Percentiles rank a stretch among this genome's conserved stretches.
These are phyloP conservation scores for Pichia sp. DNA, from an alignment of 1,139 yeast species.

Conservation along the genomic window DNA sequence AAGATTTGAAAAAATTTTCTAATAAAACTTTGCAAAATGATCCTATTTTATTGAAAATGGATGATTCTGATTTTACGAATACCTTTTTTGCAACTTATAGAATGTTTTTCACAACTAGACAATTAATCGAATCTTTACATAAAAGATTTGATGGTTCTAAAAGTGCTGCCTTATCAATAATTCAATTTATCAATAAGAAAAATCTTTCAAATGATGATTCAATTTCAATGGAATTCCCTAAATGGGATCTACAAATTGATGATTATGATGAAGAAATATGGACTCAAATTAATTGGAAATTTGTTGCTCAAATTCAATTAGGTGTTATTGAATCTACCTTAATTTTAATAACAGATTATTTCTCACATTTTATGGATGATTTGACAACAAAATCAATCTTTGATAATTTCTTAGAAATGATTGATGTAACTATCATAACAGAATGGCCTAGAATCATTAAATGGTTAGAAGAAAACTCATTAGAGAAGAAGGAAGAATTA, in stretches of 20 bases:
- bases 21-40: slow-evolving; percentile 10
- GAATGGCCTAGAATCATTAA: slow-evolving; percentile 61
- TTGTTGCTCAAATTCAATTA: slow-evolving; percentile 65
- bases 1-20: slow-evolving; percentile 34
- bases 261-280: slow-evolving; percentile 15
- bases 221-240: slow-evolving; percentile 33
- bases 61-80: slow-evolving; percentile 51
- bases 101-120: slow-evolving; percentile 50
- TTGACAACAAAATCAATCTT: slow-evolving; percentile 52
- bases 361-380: slow-evolving; percentile 68
- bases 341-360: slow-evolving; percentile 66
- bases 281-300: slow-evolving; percentile 41
- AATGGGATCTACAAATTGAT: slow-evolving; percentile 39
- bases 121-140: slow-evolving; percentile 42
- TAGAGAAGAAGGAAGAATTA: slow-evolving; percentile 6
- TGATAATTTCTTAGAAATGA: slow-evolving; percentile 58
- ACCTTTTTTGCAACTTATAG: slow-evolving; percentile 62
- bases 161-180: slow-evolving; percentile 48
- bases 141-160: slow-evolving; percentile 52
- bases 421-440: slow-evolving; percentile 59
- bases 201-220: not conserved
- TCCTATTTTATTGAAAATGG: slow-evolving; percentile 37
- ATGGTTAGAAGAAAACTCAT: slow-evolving; percentile 23
- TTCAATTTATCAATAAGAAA: slow-evolving; percentile 17
- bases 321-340: slow-evolving; percentile 76